These are phyloP conservation scores for Penicillium cosmopolitanum DNA, from an alignment of 495 filamentous ascomycete species.

Conservation along the genomic window DNA sequence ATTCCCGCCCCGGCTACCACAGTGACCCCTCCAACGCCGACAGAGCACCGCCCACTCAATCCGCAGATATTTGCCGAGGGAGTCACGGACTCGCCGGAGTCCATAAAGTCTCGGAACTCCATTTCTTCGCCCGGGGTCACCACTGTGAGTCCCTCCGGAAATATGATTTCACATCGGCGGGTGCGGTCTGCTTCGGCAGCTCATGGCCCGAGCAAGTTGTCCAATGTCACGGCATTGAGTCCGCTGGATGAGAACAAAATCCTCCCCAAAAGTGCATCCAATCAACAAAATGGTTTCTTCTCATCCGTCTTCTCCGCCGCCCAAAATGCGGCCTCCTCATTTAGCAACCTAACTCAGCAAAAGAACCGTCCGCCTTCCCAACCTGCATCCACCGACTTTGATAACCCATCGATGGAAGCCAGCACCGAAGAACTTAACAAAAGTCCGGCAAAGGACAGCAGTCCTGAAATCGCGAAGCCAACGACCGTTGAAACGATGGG, in stretches of 20 bases:
- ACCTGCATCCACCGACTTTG: constrained; percentile 28
- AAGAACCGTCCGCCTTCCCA: constrained; percentile 40
- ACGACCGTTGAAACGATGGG: constrained; percentile 89
- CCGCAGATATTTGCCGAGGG: constrained; percentile 27
- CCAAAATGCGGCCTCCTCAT: constrained; percentile 87
- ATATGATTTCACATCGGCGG: constrained; percentile 76
- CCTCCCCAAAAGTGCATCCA: constrained; percentile 35
- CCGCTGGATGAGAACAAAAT: constrained; percentile 67
- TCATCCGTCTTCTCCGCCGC: constrained; percentile 90
- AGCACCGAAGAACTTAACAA: constrained; percentile 29
- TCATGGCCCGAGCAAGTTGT: constrained; percentile 85
- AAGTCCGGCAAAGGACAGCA: constrained; percentile 18
- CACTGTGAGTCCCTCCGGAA: constrained; percentile 60
- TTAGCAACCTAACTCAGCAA: constrained; percentile 71
- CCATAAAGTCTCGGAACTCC: constrained; percentile 33
- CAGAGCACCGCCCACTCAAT: constrained; percentile 30
- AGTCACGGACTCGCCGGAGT: constrained; percentile 43
- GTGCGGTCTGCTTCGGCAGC: constrained; percentile 67
- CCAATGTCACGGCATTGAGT: constrained; percentile 74
- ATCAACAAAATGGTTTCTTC: constrained; percentile 76
- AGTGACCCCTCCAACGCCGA: constrained; percentile 60
- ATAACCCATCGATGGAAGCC: constrained; percentile 24
- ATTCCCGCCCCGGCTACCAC: constrained; percentile 52
- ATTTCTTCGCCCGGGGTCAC: constrained; percentile 36
- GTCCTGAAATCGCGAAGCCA: constrained; percentile 60